A percentile compares a stretch with the other conserved stretches of the same genome.
These are phyloP conservation scores for Clohesyomyces aquaticus DNA, from an alignment of 495 filamentous ascomycete genomes.

Conservation along the genomic window DNA sequence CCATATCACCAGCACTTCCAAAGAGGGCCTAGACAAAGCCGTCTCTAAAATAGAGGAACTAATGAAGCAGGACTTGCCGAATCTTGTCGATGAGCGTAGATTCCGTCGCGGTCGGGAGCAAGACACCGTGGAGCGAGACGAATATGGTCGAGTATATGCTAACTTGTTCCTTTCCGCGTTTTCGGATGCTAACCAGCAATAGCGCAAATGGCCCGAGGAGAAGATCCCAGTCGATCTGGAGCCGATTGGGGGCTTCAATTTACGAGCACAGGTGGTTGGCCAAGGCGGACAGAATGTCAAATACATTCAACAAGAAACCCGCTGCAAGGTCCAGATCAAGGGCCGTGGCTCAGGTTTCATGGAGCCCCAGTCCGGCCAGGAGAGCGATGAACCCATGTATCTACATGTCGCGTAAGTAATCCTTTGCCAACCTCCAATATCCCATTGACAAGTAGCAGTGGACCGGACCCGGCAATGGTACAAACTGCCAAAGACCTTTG, in stretches of 20 bases:
- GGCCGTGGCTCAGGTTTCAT: slow-evolving; percentile 95
- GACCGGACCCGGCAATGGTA: slow-evolving; percentile 85
- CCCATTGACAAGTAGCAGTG: slow-evolving; percentile 59
- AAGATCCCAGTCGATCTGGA: slow-evolving; percentile 89
- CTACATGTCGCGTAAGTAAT: slow-evolving; percentile 84
- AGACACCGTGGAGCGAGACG: slow-evolving; percentile 89
- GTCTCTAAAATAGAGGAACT: slow-evolving; percentile 84
- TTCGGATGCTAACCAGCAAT: slow-evolving; percentile 42
- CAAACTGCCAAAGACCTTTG: slow-evolving; percentile 84
- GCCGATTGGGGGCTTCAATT: slow-evolving; percentile 91
- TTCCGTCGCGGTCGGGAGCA: slow-evolving; percentile 82
- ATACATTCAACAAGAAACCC: slow-evolving; percentile 92
- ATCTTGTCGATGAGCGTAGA: slow-evolving; percentile 91
- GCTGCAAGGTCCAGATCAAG: slow-evolving; percentile 96
- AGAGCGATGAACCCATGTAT: slow-evolving; percentile 95
- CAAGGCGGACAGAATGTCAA: slow-evolving; percentile 94
- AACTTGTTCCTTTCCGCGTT: neutral
- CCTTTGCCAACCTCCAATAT: neutral
- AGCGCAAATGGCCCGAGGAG: slow-evolving; percentile 99
- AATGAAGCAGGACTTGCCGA: slow-evolving; percentile 95
- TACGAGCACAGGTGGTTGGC: slow-evolving; percentile 92
- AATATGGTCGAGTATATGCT: slow-evolving; percentile 77
- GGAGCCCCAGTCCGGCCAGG: slow-evolving; percentile 76
- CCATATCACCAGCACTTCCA: slow-evolving; percentile 90
- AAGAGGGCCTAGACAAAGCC: slow-evolving; percentile 87